Evolutionary conservation across 2,329 filamentous ascomycete genomes (phyloP), one percentile per base, ranked within the genome.

Genomic region (Paecilomyces sp.): DNA sequence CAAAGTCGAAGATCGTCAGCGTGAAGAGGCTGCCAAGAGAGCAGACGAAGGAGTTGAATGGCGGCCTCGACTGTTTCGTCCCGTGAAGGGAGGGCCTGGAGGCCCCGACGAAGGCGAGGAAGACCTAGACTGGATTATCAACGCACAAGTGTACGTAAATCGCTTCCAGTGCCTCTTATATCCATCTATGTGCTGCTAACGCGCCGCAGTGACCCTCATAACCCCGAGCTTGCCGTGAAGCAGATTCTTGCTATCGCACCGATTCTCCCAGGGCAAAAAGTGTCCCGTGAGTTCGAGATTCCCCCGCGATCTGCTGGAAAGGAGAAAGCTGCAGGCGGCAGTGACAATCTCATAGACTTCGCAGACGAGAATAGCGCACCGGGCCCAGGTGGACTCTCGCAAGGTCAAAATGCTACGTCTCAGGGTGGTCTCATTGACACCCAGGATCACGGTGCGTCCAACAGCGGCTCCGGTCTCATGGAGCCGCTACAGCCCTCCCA

Each of bases 121-220:
- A 71, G 91, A 90, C 65, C 79, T 99, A 31, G 94, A 97, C 75
- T 99, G 91, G 91, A 92, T 97, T 69, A 90, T 99, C 69, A 89
- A 93, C 73, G 88, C 92, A 1, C 81, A 87, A 59, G 84, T 99
- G 92, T 96, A 76, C 74, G 85, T 74, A 28, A 28, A 6, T 54
- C 57, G 50, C 2, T 34, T 25, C 30, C 56, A 25, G 22, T 6
- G 47, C 54, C 24, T 34, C 47, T 25, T 33, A 33, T 24, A 15
- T 9, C 55, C n/a, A 24, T 31, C 22, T 22, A 22, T 22, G 22
- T 18, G 25, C 25, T 22, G 12, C 54, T 57, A 54, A 58, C 56
- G 22, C 8, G 25, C 31, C 15, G 30, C 61, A 87, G 85, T 64
- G 87, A 92, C 66, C 81, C 80, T 54, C 76, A 83, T 28, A 84